Evolutionary conservation across 306 rosid species (phyloP).

Genomic region (Sindora glabra): DNA sequence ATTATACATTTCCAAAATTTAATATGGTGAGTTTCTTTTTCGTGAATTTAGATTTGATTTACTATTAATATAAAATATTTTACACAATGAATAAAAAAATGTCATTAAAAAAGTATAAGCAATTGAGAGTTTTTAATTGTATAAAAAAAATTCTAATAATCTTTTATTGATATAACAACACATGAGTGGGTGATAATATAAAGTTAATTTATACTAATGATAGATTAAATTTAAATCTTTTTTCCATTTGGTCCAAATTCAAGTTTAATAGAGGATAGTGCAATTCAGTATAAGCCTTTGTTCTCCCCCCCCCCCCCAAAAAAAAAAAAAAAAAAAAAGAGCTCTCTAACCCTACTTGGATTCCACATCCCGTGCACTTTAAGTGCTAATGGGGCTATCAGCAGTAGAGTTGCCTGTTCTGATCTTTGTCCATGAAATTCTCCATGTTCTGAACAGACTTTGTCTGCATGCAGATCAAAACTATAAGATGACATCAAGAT

Average conservation of each 20-base stretch:
- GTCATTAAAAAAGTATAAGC: no score
- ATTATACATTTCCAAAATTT: no score
- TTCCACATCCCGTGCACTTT: not conserved
- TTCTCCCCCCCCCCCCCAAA: not conserved
- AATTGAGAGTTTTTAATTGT: no score
- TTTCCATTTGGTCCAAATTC: not conserved
- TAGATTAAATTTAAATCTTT: no score
- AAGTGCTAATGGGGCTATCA: constrained; percentile 21
- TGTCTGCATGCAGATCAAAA: constrained; percentile 37
- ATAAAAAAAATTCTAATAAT: no score
- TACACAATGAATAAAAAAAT: no score
- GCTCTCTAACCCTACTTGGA: not conserved
- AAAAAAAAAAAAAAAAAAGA: not conserved
- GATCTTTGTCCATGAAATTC: constrained; percentile 36
- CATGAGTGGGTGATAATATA: no score
- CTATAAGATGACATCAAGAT: constrained; percentile 5
- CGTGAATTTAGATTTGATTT: no score
- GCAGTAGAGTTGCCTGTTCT: constrained; percentile 22
- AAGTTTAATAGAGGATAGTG: not conserved
- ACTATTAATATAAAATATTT: no score
- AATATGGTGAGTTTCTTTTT: no score
- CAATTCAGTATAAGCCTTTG: not conserved
- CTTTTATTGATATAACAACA: no score
- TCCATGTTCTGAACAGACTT: constrained; percentile 40
- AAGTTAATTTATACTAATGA: no score